These are phyloP conservation scores for Spatholobus suberectus DNA, from an alignment of 306 rosid genomes.

Conservation along the genomic window DNA sequence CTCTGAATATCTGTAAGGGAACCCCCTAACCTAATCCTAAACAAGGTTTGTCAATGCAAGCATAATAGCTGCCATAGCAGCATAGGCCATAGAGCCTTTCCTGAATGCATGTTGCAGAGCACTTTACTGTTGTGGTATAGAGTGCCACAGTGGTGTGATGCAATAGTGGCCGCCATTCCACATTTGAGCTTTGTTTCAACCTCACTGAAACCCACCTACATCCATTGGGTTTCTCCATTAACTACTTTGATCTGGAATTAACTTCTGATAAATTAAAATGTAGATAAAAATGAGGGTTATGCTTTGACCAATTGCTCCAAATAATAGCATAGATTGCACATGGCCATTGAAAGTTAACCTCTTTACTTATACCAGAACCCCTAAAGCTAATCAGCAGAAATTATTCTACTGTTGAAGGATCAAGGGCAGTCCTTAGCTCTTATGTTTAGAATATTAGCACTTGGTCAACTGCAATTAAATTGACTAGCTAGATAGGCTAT, in stretches of 20 bases:
- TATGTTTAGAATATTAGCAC: background rate
- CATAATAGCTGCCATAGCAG: too few species aligned
- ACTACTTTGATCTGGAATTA: background rate
- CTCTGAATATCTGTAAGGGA: too few species aligned
- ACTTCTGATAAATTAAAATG: background rate
- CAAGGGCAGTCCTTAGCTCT: background rate
- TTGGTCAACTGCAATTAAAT: background rate
- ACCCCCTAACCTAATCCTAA: too few species aligned
- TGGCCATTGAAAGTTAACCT: background rate
- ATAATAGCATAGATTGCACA: background rate
- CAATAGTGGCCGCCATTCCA: background rate
- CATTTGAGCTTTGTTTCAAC: background rate
- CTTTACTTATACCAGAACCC: background rate
- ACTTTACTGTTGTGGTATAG: background rate
- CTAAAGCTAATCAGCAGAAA: background rate
- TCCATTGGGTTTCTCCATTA: background rate
- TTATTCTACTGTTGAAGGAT: background rate
- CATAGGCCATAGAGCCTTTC: background rate
- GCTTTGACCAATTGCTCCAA: background rate
- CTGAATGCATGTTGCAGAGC: background rate
- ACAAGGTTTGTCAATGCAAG: too few species aligned
- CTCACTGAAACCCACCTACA: background rate
- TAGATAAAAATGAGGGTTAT: background rate
- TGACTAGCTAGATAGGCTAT: background rate
- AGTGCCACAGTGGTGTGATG: background rate